Evolutionary conservation across 2,329 filamentous ascomycete species (phyloP).

Genomic region (Rutstroemia sydowiana): DNA sequence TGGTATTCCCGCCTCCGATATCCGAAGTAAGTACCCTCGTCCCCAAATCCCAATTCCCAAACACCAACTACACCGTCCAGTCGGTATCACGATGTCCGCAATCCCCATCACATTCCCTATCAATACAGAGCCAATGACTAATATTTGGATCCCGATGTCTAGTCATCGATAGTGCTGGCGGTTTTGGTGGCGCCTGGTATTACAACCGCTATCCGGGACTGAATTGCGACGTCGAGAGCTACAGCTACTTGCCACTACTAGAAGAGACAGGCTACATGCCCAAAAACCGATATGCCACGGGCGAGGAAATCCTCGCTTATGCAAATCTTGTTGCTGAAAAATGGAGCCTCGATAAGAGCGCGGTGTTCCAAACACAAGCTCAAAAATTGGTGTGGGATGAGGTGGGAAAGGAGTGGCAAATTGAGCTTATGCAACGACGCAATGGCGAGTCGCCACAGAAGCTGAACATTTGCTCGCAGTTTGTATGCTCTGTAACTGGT

Average conservation of each 20-base stretch:
- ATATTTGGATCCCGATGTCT: neutral
- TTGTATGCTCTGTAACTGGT: neutral
- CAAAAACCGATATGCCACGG: constrained; percentile 17
- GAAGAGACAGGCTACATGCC: constrained; percentile 34
- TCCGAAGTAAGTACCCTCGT: neutral
- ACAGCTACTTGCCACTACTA: neutral
- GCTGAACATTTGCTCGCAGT: neutral
- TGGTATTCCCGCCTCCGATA: neutral
- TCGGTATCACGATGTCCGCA: neutral
- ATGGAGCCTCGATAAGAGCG: constrained; percentile 32
- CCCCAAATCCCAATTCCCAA: neutral
- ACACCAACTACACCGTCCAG: neutral
- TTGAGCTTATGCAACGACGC: constrained; percentile 18
- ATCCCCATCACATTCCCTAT: neutral
- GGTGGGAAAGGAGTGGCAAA: constrained; percentile 1
- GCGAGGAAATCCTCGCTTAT: constrained; percentile 32
- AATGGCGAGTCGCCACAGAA: constrained; percentile 12
- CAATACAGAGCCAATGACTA: neutral
- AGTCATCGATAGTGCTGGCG: constrained; percentile 23
- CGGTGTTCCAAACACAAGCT: constrained; percentile 9
- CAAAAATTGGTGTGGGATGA: constrained; percentile 11
- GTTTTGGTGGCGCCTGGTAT: constrained; percentile 43
- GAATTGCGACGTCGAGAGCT: constrained; percentile 34
- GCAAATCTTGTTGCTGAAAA: constrained; percentile 37
- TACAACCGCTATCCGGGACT: constrained; percentile 42